These are phyloP conservation scores for Porphyrellus sp. DNA, from an alignment of 1,284 basidiomycete species.

Conservation along the genomic window DNA sequence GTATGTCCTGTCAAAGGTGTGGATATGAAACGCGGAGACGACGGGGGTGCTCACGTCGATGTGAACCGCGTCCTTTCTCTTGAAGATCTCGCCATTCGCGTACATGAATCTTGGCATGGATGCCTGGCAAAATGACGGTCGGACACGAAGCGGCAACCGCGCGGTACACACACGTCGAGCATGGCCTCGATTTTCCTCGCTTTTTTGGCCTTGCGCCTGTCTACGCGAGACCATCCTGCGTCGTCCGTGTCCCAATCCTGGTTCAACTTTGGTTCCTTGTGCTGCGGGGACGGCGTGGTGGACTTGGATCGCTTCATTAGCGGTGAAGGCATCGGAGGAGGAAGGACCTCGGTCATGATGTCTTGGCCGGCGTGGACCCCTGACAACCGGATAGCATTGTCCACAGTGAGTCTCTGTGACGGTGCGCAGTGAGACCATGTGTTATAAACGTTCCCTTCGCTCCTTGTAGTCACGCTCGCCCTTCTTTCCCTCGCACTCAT, in stretches of 20 bases:
- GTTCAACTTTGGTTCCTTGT: slow-evolving; percentile 35
- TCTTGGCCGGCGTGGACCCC: not conserved
- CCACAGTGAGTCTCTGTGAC: too few species aligned
- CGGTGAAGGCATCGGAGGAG: not conserved
- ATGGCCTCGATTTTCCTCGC: slow-evolving; percentile 54
- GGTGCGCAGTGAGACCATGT: not conserved
- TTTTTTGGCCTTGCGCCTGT: slow-evolving; percentile 77
- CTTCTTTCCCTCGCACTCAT: slow-evolving; percentile 15
- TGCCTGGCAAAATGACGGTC: slow-evolving; percentile 36
- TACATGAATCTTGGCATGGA: slow-evolving; percentile 78
- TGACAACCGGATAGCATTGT: too few species aligned
- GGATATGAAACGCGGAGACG: not conserved
- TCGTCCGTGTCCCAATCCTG: not conserved
- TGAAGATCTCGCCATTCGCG: slow-evolving; percentile 67
- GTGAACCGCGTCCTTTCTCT: slow-evolving; percentile 67
- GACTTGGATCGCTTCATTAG: slow-evolving; percentile 40
- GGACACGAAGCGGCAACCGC: not conserved
- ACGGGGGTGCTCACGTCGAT: slow-evolving; percentile 58
- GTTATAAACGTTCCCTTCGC: not conserved
- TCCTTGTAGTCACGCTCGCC: slow-evolving; percentile 11
- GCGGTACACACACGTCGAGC: slow-evolving; percentile 51
- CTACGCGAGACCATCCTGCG: slow-evolving; percentile 67
- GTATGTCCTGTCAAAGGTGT: slow-evolving; percentile 61
- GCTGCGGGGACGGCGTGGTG: slow-evolving; percentile 21
- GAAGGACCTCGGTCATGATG: not conserved